Conservation (phyloP, 768 basidiomycete species). For the Tubosaeta sp. region DNA sequence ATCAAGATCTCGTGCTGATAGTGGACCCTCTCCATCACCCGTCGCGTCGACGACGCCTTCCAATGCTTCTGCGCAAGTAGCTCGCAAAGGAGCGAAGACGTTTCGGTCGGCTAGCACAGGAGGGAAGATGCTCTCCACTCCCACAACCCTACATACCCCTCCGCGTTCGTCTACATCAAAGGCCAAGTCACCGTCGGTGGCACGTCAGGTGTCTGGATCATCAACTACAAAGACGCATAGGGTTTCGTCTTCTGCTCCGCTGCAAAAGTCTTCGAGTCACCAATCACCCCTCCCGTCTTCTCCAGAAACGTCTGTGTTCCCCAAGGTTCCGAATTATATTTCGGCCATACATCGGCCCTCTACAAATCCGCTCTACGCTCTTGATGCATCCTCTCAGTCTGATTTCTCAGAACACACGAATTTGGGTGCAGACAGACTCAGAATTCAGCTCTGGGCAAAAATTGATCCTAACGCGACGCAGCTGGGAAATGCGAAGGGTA, state of each 20-base stretch:
- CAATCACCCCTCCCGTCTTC: slow-evolving; percentile 21
- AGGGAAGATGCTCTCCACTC: slow-evolving; percentile 12
- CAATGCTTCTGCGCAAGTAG: slow-evolving; percentile 2
- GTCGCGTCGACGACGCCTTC: background rate
- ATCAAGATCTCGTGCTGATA: slow-evolving; percentile 22
- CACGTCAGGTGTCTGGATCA: slow-evolving; percentile 19
- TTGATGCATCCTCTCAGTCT: slow-evolving; percentile 47
- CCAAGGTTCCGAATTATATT: slow-evolving; percentile 57
- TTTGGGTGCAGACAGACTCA: slow-evolving; percentile 47
- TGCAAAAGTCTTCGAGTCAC: slow-evolving; percentile 24
- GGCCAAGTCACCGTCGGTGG: slow-evolving; percentile 13
- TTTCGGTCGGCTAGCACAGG: slow-evolving; percentile 17
- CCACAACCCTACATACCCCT: slow-evolving; percentile 3
- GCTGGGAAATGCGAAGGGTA: slow-evolving; percentile 37
- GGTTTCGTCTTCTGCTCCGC: slow-evolving; percentile 21
- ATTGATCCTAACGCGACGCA: slow-evolving; percentile 18
- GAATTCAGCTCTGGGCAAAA: slow-evolving; percentile 58
- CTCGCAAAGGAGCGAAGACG: slow-evolving; percentile 12
- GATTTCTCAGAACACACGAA: slow-evolving; percentile 57
- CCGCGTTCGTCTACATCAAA: slow-evolving; percentile 12
- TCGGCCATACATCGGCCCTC: slow-evolving; percentile 80
- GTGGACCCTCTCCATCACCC: slow-evolving; percentile 18
- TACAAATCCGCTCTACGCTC: slow-evolving; percentile 71
- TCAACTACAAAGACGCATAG: slow-evolving; percentile 19
- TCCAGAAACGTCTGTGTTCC: slow-evolving; percentile 9